Conservation (phyloP, 2,329 filamentous ascomycete species). For the Onygenales sp. region DNA sequence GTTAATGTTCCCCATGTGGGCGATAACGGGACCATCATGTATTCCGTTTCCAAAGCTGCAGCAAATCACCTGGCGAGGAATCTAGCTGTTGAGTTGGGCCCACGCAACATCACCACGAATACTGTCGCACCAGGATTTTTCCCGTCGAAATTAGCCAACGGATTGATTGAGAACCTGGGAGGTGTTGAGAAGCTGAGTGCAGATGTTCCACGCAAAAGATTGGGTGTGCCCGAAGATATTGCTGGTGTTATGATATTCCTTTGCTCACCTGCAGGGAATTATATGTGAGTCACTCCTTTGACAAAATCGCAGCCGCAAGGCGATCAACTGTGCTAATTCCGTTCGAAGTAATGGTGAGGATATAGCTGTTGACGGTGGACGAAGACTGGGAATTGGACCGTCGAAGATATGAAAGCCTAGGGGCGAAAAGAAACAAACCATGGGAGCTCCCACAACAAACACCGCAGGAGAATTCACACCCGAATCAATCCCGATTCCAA, state of each 20-base stretch:
- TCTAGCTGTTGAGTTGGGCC: conserved; percentile 71
- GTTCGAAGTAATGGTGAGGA: conserved; percentile 1
- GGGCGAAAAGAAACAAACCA: background rate
- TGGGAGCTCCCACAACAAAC: too few relatives aligned
- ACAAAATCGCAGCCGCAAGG: background rate
- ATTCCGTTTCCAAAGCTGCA: conserved; percentile 80
- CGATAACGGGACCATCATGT: conserved; percentile 65
- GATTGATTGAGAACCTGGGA: conserved; percentile 60
- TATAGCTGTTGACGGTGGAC: conserved; percentile 3
- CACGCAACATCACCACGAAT: conserved; percentile 69
- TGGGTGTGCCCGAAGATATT: conserved; percentile 37
- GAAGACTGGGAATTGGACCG: background rate
- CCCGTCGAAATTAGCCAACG: conserved; percentile 63
- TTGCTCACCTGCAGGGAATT: conserved; percentile 8
- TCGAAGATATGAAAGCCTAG: background rate
- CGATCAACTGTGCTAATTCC: background rate
- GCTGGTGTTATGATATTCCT: conserved; percentile 60
- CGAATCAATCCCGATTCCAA: too few relatives aligned
- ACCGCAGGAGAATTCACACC: too few relatives aligned
- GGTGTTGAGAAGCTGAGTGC: conserved; percentile 40
- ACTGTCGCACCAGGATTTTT: conserved; percentile 60
- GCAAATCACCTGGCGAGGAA: conserved; percentile 75
- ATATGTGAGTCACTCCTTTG: conserved; percentile 4
- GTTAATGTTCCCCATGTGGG: conserved; percentile 65
- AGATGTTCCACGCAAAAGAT: conserved; percentile 30